Evolutionary conservation across 208 protist species (phyloP).

Genomic region (Crithidia fasciculata): DNA sequence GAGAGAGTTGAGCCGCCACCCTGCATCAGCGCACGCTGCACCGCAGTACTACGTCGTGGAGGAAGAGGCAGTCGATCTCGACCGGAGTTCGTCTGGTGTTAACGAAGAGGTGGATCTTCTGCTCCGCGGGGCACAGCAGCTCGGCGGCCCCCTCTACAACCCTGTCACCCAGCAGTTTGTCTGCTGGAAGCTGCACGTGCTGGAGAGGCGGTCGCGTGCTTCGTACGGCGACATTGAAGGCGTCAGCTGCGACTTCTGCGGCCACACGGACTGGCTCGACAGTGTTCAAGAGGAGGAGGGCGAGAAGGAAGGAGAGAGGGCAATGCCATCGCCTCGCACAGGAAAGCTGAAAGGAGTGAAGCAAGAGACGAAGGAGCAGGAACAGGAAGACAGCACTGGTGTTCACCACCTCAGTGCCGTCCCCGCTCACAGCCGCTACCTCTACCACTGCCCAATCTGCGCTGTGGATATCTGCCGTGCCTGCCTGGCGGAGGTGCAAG

Average conservation of each 20-base stretch:
- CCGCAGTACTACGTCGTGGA: conserved; percentile 3
- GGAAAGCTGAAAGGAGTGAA: conserved; percentile 2
- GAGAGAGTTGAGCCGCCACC: background rate
- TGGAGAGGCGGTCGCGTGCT: conserved; percentile 34
- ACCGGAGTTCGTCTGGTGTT: background rate
- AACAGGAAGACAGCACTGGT: conserved; percentile 12
- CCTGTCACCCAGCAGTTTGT: conserved; percentile 57
- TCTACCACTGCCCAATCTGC: conserved; percentile 77
- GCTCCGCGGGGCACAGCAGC: conserved; percentile 44
- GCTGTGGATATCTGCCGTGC: conserved; percentile 68
- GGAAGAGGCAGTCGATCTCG: conserved; percentile 24
- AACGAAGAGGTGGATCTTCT: conserved; percentile 30
- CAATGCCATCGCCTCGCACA: background rate
- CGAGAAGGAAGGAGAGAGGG: background rate
- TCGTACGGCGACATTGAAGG: conserved; percentile 69
- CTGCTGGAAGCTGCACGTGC: conserved; percentile 69
- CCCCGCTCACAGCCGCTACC: conserved; percentile 4
- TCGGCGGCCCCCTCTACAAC: conserved; percentile 82
- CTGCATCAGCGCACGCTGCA: background rate
- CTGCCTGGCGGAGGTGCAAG: conserved; percentile 59
- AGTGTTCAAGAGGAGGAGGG: background rate
- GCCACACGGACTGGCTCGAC: conserved; percentile 70
- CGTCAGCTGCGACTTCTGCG: conserved; percentile 89
- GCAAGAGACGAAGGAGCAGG: conserved; percentile 2
- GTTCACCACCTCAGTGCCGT: background rate